A percentile compares a stretch with the other conserved stretches of the same genome.
These are phyloP conservation scores for Polygonum aviculare DNA, from an alignment of 148 eudicot genomes.

Conservation along the genomic window DNA sequence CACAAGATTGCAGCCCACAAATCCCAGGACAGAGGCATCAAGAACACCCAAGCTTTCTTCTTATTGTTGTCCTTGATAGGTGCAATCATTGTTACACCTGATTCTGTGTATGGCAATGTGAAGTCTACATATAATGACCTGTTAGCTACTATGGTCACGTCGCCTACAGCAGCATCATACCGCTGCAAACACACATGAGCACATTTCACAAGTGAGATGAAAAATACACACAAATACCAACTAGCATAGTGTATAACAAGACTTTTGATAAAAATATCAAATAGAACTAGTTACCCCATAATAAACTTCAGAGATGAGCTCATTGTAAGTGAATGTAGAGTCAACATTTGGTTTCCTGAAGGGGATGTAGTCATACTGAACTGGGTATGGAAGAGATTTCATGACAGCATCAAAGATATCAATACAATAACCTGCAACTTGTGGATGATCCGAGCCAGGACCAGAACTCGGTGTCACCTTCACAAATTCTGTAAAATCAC, in stretches of 20 bases:
- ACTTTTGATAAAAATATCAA: not conserved
- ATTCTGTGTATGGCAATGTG: conserved; percentile 26
- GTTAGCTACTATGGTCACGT: conserved; percentile 27
- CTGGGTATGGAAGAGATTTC: conserved; percentile 26
- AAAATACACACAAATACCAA: not conserved
- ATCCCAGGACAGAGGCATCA: conserved; percentile 22
- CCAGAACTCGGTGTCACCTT: conserved; percentile 9
- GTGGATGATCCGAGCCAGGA: conserved; percentile 11
- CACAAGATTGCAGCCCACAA: conserved; percentile 18
- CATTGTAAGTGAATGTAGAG: conserved; percentile 25
- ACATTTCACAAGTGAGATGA: not conserved
- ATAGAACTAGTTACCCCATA: conserved; percentile 19
- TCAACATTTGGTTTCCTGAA: conserved; percentile 11
- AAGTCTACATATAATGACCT: conserved; percentile 28
- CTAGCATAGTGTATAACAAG: too few species aligned
- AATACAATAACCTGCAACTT: conserved; percentile 29
- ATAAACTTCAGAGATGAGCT: conserved; percentile 27
- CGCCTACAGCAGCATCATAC: conserved; percentile 30
- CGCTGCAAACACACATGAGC: conserved; percentile 15
- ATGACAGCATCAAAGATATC: conserved; percentile 39
- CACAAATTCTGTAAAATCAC: conserved; percentile 31
- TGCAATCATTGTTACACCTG: conserved; percentile 22
- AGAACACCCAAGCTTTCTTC: conserved; percentile 17
- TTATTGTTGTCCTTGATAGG: conserved; percentile 8
- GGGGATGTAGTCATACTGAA: conserved; percentile 31